Evolutionary conservation across 148 eudicot species (phyloP).

Genomic region (Salicornia ramosissima): DNA sequence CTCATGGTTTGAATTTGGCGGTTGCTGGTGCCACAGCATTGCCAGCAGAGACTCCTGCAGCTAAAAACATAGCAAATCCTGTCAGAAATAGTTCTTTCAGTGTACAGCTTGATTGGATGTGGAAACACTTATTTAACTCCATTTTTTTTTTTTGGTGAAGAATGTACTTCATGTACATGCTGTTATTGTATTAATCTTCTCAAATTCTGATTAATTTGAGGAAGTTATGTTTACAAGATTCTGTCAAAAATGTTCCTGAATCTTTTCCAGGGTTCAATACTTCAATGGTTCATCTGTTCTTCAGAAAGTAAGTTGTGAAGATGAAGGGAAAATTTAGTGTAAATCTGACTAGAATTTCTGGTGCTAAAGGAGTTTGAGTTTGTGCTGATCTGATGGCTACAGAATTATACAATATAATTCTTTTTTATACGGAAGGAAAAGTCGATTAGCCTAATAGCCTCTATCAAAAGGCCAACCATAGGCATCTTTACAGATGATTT

Average conservation of each 20-base stretch:
- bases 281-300: conserved; percentile 8
- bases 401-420: too few relatives aligned
- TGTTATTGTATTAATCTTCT: not conserved
- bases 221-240: conserved; percentile 2
- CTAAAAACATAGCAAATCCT: conserved; percentile 16
- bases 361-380: conserved; percentile 19
- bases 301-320: conserved; percentile 20
- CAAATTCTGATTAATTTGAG: not conserved
- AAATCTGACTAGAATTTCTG: conserved; percentile 21
- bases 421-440: too few relatives aligned
- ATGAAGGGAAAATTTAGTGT: conserved; percentile 15
- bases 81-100: conserved; percentile 29
- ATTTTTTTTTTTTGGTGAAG: too few relatives aligned
- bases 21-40: conserved; percentile 46
- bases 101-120: conserved; percentile 33
- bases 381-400: conserved; percentile 25
- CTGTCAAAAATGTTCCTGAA: too few relatives aligned
- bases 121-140: conserved; percentile 29
- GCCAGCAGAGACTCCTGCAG: conserved; percentile 22
- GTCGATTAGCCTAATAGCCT: too few relatives aligned
- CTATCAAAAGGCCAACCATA: too few relatives aligned
- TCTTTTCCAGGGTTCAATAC: conserved; percentile 27
- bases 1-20: conserved; percentile 35
- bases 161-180: too few relatives aligned
- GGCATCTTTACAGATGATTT: too few relatives aligned